Conservation (phyloP, 2,329 filamentous ascomycete species). For the Incumbomyces delicatus region DNA sequence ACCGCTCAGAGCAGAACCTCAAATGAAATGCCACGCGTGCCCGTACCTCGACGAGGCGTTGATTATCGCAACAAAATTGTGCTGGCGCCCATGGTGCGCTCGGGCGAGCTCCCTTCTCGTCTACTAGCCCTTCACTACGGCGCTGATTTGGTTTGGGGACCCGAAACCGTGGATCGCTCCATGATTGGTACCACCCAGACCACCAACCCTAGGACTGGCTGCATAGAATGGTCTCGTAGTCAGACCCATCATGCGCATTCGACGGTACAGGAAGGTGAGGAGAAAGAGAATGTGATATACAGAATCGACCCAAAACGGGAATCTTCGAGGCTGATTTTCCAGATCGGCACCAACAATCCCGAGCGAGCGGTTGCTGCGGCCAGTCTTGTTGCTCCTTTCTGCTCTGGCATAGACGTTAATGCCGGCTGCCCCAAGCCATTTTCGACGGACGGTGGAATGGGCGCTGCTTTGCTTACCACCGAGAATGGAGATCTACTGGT, state of each 20-base stretch:
- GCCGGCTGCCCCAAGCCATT: constrained; percentile 98
- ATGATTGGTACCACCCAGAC: constrained; percentile 78
- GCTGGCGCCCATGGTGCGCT: constrained; percentile 94
- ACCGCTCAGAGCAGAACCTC: neutral
- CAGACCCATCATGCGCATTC: constrained; percentile 55
- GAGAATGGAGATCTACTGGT: constrained; percentile 63
- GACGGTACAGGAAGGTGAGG: constrained; percentile 16
- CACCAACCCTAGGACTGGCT: constrained; percentile 64
- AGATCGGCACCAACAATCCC: constrained; percentile 80
- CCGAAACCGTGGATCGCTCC: constrained; percentile 85
- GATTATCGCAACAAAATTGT: constrained; percentile 92
- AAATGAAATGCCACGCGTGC: constrained; percentile 50
- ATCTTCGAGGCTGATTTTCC: constrained; percentile 68
- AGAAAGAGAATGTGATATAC: constrained; percentile 65
- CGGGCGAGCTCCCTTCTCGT: constrained; percentile 86
- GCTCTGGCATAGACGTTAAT: constrained; percentile 92
- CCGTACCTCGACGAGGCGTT: constrained; percentile 78
- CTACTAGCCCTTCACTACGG: constrained; percentile 87
- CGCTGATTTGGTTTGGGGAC: constrained; percentile 94
- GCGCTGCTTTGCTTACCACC: constrained; percentile 74
- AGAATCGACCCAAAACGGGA: constrained; percentile 72
- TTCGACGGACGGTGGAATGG: constrained; percentile 89
- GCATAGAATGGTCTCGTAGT: constrained; percentile 73
- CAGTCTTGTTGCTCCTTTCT: constrained; percentile 72
- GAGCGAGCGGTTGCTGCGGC: constrained; percentile 76